These are phyloP conservation scores for Sporobolomyces pararoseus DNA, from an alignment of 768 basidiomycete species.

Conservation along the genomic window DNA sequence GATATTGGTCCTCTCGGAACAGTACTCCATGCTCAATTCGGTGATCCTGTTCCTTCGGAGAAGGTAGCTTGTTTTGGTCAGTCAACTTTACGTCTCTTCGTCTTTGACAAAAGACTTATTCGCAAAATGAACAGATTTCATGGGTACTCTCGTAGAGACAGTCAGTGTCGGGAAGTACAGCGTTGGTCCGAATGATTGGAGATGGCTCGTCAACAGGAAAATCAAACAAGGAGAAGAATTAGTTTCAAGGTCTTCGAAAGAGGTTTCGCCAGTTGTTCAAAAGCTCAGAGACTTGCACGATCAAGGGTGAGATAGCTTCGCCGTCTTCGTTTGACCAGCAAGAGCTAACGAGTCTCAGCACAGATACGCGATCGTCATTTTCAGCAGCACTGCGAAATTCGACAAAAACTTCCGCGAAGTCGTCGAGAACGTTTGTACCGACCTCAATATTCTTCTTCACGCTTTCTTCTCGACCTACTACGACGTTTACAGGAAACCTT, in stretches of 20 bases:
- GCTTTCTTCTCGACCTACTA: slow-evolving; percentile 48
- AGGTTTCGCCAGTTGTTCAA: not conserved
- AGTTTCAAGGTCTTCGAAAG: not conserved
- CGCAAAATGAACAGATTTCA: not conserved
- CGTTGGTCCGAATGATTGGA: not conserved
- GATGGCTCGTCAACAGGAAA: not conserved
- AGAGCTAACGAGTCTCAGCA: too few species aligned
- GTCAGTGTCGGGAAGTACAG: not conserved
- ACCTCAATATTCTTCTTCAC: slow-evolving; percentile 46
- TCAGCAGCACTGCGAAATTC: slow-evolving; percentile 32
- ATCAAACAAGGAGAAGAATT: not conserved
- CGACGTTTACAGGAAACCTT: slow-evolving; percentile 52
- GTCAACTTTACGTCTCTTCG: not conserved
- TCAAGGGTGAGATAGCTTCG: not conserved
- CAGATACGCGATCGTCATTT: slow-evolving; percentile 43
- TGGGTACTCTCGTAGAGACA: slow-evolving; percentile 1
- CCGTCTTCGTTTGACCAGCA: not conserved
- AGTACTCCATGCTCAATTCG: slow-evolving; percentile 13
- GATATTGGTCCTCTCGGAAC: not conserved
- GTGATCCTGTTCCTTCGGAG: not conserved
- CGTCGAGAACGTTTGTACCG: not conserved
- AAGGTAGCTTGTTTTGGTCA: slow-evolving; percentile 18
- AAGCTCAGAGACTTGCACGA: slow-evolving; percentile 5
- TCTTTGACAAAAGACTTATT: not conserved
- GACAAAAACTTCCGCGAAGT: slow-evolving; percentile 1